Conservation (phyloP, 139 green algal species). For the Micractinium conductrix region DNA sequence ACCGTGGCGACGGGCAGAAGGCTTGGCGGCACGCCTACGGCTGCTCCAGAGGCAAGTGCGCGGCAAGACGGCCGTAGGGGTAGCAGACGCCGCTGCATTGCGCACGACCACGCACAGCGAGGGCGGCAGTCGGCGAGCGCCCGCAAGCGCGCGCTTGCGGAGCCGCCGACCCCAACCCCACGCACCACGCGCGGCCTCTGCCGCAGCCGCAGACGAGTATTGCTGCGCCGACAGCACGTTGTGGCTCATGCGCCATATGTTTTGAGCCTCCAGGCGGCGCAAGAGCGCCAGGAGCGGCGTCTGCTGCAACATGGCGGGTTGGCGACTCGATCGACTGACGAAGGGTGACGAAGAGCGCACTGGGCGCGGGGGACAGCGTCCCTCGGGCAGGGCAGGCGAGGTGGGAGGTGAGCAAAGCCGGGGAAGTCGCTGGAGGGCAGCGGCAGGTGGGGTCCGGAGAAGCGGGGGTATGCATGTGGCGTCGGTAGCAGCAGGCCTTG, state of each 20-base stretch:
- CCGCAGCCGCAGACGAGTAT: not conserved
- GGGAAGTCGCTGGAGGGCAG: no score
- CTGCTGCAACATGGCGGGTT: constrained; percentile 4
- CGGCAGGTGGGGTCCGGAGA: no score
- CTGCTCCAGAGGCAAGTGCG: no score
- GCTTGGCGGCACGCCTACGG: not conserved
- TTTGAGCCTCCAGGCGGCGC: constrained; percentile 44
- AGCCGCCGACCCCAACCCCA: not conserved
- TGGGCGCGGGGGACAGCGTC: no score
- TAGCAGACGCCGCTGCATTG: not conserved
- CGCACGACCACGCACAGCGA: not conserved
- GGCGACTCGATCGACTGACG: not conserved
- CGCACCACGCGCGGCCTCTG: constrained; percentile 1
- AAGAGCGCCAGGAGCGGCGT: constrained; percentile 39
- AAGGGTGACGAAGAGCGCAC: no score
- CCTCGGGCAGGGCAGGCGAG: no score
- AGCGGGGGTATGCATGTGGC: no score
- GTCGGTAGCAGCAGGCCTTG: no score
- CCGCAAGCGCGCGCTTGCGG: not conserved
- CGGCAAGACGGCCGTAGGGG: not conserved
- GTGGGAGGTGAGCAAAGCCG: no score
- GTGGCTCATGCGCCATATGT: constrained; percentile 47
- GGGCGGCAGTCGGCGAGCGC: not conserved
- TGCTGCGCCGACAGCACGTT: constrained; percentile 28
- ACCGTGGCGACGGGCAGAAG: no score